A percentile compares a stretch with the other conserved stretches of the same genome.
phyloP scores from a whole-genome alignment of 768 basidiomycete species.

The Strobilomyces echinocephalus region DNA sequence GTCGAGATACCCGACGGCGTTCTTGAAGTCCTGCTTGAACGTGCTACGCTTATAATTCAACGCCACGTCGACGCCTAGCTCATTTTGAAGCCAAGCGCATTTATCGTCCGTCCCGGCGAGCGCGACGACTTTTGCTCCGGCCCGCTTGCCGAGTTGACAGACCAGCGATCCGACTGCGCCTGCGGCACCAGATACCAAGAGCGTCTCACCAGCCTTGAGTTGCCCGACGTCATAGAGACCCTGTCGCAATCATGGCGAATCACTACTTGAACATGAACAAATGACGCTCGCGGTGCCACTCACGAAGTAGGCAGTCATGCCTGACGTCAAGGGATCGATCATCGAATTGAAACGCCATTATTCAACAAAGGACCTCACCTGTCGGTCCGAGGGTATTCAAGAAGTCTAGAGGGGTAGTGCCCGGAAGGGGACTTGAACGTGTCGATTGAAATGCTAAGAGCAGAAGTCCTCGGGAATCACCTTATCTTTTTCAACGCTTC shows the following conservation, averaged over 20 bases:
- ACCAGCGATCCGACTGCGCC: conserved; percentile 82
- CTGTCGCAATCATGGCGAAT: conserved; percentile 34
- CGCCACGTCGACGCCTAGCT: conserved; percentile 76
- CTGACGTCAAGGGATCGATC: conserved; percentile 33
- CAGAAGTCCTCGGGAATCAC: conserved; percentile 37
- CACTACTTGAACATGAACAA: conserved; percentile 1
- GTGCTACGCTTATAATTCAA: conserved; percentile 82
- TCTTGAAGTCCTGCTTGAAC: conserved; percentile 70
- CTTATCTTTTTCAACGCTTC: conserved; percentile 45
- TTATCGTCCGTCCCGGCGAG: conserved; percentile 86
- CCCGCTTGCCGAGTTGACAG: conserved; percentile 78
- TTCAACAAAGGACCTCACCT: conserved; percentile 40
- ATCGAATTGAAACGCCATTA: background rate
- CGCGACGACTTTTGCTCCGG: conserved; percentile 78
- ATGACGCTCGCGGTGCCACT: conserved; percentile 16
- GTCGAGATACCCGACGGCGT: conserved; percentile 68
- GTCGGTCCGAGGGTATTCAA: conserved; percentile 73
- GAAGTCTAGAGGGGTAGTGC: conserved; percentile 67
- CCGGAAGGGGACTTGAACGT: conserved; percentile 47
- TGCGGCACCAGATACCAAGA: conserved; percentile 87
- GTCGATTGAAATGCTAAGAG: background rate
- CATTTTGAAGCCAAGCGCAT: conserved; percentile 78
- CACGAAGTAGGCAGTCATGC: conserved; percentile 89
- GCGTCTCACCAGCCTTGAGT: conserved; percentile 77
- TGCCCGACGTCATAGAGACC: conserved; percentile 79